These are phyloP conservation scores for Acacia melanoxylon DNA, from an alignment of 306 rosid species.

Conservation along the genomic window DNA sequence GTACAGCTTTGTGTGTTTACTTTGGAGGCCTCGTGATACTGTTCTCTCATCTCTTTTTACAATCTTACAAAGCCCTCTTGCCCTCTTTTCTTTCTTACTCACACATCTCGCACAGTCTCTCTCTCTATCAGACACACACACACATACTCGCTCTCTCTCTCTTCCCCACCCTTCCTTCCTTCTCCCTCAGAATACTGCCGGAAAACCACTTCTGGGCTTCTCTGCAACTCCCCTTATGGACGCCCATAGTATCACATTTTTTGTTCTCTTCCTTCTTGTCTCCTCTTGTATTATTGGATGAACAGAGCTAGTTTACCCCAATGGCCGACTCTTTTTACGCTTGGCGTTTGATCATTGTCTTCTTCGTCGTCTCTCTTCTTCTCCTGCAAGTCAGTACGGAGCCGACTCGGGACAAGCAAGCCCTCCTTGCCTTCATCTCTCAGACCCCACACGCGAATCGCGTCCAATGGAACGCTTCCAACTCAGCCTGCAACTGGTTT, in stretches of 20 bases:
- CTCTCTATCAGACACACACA: neutral
- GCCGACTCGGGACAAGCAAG: constrained; percentile 84
- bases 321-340: constrained; percentile 43
- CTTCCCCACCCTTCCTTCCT: neutral
- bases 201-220: constrained; percentile 28
- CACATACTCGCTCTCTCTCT: neutral
- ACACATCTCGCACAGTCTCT: constrained; percentile 1
- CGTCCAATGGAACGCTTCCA: constrained; percentile 76
- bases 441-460: constrained; percentile 67
- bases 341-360: neutral
- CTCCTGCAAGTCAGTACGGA: constrained; percentile 52
- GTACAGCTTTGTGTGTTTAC: constrained; percentile 25
- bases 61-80: constrained; percentile 14
- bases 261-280: neutral
- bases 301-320: neutral
- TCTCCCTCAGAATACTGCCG: constrained; percentile 48
- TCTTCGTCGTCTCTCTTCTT: constrained; percentile 25
- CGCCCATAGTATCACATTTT: constrained; percentile 7
- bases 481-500: constrained; percentile 82
- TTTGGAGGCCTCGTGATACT: constrained; percentile 55
- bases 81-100: neutral
- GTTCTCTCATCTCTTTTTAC: constrained; percentile 34
- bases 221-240: constrained; percentile 12
- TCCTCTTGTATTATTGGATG: neutral
- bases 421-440: constrained; percentile 72